A percentile compares a stretch with the other conserved stretches of the same genome.
Conservation (phyloP, 352 stramenopile genomes). For the Pythium insidiosum region DNA sequence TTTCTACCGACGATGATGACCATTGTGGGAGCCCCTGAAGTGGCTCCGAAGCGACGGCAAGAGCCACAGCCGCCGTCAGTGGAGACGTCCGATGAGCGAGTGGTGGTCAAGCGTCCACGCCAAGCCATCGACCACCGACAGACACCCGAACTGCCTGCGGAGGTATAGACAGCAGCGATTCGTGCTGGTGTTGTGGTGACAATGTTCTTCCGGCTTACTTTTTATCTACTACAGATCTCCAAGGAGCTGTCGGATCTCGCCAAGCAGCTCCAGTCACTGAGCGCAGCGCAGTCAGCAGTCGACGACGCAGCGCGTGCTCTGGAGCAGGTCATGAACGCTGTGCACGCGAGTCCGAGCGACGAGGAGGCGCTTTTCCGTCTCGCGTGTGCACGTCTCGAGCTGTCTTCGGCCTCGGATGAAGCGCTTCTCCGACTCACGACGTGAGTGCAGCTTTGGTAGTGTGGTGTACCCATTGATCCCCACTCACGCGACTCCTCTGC, state of each 20-base stretch:
- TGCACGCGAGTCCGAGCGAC: constrained; percentile 38
- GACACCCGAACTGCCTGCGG: neutral
- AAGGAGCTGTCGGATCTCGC: constrained; percentile 9
- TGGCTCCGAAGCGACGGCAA: no score
- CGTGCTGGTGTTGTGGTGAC: no score
- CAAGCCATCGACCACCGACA: no score
- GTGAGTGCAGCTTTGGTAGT: constrained; percentile 10
- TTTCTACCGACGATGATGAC: no score
- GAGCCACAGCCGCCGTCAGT: no score
- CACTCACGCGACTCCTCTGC: constrained; percentile 1
- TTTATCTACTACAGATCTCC: neutral
- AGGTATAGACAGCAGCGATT: no score
- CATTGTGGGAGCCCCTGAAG: no score
- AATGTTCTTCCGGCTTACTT: no score
- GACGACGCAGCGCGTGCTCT: constrained; percentile 24
- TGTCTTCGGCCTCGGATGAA: constrained; percentile 46
- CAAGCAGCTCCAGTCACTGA: constrained; percentile 37
- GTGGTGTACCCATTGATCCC: neutral
- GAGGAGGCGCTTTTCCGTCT: constrained; percentile 43
- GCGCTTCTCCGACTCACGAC: constrained; percentile 44
- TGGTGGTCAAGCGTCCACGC: no score
- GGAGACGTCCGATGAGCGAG: no score
- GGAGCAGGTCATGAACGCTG: constrained; percentile 51
- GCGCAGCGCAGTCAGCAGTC: constrained; percentile 17
- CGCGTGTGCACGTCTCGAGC: constrained; percentile 35